phyloP scores from a whole-genome alignment of 2,329 filamentous ascomycete genomes.

The Blumeria graminis region DNA sequence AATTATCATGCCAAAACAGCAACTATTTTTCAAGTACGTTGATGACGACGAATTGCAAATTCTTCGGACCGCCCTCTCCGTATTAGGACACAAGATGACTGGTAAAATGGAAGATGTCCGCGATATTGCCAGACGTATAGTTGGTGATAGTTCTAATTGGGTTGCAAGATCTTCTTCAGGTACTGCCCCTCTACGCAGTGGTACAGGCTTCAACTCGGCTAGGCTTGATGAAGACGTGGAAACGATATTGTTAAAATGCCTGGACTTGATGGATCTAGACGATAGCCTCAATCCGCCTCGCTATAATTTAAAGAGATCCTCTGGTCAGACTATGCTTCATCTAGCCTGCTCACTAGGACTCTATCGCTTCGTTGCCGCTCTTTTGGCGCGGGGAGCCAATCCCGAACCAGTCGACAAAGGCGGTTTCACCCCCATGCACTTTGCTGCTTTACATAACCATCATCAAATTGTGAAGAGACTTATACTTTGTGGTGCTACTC shows the following conservation, averaged over 20 bases:
- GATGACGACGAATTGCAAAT: constrained; percentile 46
- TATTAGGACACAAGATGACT: constrained; percentile 39
- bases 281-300: constrained; percentile 43
- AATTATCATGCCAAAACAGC: constrained; percentile 23
- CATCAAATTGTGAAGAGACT: constrained; percentile 53
- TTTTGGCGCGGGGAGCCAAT: constrained; percentile 56
- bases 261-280: constrained; percentile 60
- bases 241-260: constrained; percentile 35
- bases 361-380: constrained; percentile 49
- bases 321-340: constrained; percentile 62
- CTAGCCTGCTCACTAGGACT: constrained; percentile 53
- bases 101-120: constrained; percentile 35
- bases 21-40: constrained; percentile 44
- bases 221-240: constrained; percentile 15
- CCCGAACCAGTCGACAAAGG: constrained; percentile 51
- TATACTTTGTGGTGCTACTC: constrained; percentile 48
- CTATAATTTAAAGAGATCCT: constrained; percentile 38
- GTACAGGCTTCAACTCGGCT: constrained; percentile 19
- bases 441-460: constrained; percentile 55
- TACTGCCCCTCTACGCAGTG: constrained; percentile 21
- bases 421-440: constrained; percentile 61
- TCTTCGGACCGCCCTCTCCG: constrained; percentile 40
- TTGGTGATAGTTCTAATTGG: constrained; percentile 26
- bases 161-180: constrained; percentile 21
- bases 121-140: constrained; percentile 35